Conservation (phyloP, 768 basidiomycete species). For the Tricholoma terreum region DNA sequence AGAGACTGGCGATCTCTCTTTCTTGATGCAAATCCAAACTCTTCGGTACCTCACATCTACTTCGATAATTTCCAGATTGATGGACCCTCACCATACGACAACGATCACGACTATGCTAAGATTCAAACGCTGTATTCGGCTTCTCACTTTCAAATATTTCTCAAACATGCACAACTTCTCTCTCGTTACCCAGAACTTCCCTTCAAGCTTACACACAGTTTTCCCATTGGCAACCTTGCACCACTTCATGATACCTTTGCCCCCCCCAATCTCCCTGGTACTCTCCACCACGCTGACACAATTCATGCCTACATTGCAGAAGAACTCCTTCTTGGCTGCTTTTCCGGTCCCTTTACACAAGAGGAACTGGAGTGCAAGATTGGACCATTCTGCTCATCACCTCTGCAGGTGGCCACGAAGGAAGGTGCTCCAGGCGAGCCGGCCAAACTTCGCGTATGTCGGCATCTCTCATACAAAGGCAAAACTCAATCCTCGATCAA, state of each 20-base stretch:
- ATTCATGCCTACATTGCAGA: too few relatives aligned
- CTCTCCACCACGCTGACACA: too few relatives aligned
- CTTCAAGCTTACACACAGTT: background rate
- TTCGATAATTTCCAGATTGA: conserved; percentile 5
- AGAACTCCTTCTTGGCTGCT: too few relatives aligned
- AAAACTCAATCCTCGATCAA: conserved; percentile 16
- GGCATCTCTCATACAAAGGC: conserved; percentile 18
- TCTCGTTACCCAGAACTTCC: conserved; percentile 1
- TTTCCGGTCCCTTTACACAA: too few relatives aligned
- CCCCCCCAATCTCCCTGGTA: background rate
- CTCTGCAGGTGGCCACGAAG: conserved; percentile 7
- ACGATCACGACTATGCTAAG: conserved; percentile 3
- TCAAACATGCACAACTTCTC: background rate
- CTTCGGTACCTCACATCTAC: background rate
- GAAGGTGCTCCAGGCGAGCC: conserved; percentile 12
- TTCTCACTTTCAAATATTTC: conserved; percentile 1
- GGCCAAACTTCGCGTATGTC: conserved; percentile 16
- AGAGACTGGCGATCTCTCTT: too few relatives aligned
- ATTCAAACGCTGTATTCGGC: conserved; percentile 4
- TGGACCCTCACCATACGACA: conserved; percentile 4
- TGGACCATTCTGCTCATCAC: background rate
- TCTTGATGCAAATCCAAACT: background rate
- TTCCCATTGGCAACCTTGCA: conserved; percentile 4
- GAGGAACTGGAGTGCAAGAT: too few relatives aligned
- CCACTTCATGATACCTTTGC: background rate